These are phyloP conservation scores for Dioscorea zingiberensis DNA, from an alignment of 106 monocot species.

Conservation along the genomic window DNA sequence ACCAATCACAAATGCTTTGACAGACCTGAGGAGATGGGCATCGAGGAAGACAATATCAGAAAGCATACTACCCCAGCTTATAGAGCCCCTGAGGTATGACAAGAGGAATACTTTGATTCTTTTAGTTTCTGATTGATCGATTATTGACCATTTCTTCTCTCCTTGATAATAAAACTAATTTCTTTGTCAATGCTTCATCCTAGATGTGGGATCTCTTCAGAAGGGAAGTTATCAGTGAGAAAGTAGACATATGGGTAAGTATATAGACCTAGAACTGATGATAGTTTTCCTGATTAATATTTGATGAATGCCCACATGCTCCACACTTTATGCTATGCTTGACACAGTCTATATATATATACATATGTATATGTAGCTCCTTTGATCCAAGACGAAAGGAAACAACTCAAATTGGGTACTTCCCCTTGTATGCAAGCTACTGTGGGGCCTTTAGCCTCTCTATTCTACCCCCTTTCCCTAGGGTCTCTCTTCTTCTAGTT, in stretches of 20 bases:
- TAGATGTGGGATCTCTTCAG: constrained; percentile 99
- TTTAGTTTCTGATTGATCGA: neutral
- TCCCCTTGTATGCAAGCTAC: too few species aligned
- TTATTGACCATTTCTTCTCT: neutral
- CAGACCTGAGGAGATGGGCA: constrained; percentile 94
- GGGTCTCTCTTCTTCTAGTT: too few species aligned
- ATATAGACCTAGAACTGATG: neutral
- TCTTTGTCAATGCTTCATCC: constrained; percentile 16
- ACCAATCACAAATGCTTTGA: constrained; percentile 94
- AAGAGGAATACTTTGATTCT: neutral
- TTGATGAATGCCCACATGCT: too few species aligned
- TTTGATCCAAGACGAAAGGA: too few species aligned
- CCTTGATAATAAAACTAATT: neutral
- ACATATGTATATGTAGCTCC: too few species aligned
- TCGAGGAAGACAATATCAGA: constrained; percentile 98
- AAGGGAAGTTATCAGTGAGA: constrained; percentile 94
- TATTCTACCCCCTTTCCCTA: too few species aligned
- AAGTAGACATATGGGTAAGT: constrained; percentile 99
- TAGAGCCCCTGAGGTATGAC: constrained; percentile 91
- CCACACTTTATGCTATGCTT: too few species aligned
- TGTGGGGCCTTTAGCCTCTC: too few species aligned
- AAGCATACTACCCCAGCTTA: constrained; percentile 98
- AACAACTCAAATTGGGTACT: too few species aligned
- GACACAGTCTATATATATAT: too few species aligned
- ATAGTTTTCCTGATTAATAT: too few species aligned